Conservation (phyloP, 2,329 filamentous ascomycete genomes). For the Cercospora sp. region DNA sequence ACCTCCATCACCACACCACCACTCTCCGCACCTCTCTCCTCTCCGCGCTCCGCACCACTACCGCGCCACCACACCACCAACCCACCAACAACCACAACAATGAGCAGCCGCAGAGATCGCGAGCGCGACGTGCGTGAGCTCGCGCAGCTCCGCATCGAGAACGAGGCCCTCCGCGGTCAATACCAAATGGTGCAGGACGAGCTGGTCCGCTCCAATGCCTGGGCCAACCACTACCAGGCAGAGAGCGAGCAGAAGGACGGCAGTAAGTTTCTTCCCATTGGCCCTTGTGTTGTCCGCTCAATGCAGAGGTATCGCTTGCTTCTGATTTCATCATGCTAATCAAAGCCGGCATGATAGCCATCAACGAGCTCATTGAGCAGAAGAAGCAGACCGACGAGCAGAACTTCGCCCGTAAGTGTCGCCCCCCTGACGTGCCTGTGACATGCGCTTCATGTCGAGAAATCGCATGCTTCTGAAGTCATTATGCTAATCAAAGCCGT, state of each 20-base stretch:
- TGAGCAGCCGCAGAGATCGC: neutral
- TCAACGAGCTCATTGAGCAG: neutral
- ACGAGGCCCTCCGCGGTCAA: neutral
- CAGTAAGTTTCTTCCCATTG: neutral
- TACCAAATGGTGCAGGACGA: neutral
- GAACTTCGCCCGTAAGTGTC: neutral
- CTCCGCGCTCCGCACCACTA: neutral
- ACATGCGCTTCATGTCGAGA: neutral
- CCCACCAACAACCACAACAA: neutral
- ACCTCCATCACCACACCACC: neutral
- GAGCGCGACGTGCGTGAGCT: neutral
- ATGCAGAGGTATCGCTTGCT: neutral
- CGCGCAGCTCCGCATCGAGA: neutral
- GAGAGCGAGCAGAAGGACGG: neutral
- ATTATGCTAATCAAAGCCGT: neutral
- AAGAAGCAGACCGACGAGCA: neutral
- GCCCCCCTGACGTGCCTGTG: neutral
- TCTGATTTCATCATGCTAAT: neutral
- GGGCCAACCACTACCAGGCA: neutral
- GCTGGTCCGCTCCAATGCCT: neutral
- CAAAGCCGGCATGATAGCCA: neutral
- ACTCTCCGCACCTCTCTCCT: neutral
- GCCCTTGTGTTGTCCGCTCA: neutral
- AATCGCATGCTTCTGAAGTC: neutral
- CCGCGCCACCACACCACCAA: neutral